Evolutionary conservation across 2,329 filamentous ascomycete species (phyloP).

Genomic region (Pestalotiopsis sp.): DNA sequence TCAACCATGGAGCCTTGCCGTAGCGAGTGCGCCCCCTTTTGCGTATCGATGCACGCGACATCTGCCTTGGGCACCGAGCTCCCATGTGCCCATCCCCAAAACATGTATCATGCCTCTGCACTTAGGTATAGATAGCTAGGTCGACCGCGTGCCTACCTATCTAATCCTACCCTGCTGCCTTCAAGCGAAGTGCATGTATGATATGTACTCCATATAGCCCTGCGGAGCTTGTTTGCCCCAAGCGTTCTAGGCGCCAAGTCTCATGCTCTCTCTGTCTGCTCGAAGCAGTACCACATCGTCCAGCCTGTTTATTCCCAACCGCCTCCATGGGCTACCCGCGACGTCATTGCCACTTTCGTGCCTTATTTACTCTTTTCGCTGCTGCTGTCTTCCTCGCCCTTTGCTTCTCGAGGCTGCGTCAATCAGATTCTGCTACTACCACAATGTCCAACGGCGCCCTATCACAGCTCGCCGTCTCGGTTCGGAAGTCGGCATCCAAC

Average conservation of each 20-base stretch:
- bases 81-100: no score
- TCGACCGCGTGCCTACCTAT: background rate
- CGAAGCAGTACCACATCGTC: background rate
- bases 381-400: conserved; percentile 15
- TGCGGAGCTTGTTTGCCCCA: background rate
- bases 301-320: conserved; percentile 1
- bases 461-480: conserved; percentile 30
- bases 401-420: conserved; percentile 21
- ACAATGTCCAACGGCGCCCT: conserved; percentile 25
- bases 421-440: conserved; percentile 15
- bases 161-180: background rate
- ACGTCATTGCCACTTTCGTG: conserved; percentile 8
- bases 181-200: background rate
- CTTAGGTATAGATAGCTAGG: background rate
- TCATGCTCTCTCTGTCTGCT: background rate
- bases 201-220: background rate
- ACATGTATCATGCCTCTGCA: no score
- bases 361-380: conserved; percentile 15
- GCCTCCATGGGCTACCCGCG: conserved; percentile 6
- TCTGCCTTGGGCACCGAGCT: no score
- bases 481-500: conserved; percentile 27
- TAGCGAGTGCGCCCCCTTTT: background rate
- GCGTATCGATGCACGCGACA: background rate
- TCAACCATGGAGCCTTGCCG: background rate
- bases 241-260: background rate